Evolutionary conservation across 148 eudicot species (phyloP).

Genomic region (Vaccinium myrtillus): DNA sequence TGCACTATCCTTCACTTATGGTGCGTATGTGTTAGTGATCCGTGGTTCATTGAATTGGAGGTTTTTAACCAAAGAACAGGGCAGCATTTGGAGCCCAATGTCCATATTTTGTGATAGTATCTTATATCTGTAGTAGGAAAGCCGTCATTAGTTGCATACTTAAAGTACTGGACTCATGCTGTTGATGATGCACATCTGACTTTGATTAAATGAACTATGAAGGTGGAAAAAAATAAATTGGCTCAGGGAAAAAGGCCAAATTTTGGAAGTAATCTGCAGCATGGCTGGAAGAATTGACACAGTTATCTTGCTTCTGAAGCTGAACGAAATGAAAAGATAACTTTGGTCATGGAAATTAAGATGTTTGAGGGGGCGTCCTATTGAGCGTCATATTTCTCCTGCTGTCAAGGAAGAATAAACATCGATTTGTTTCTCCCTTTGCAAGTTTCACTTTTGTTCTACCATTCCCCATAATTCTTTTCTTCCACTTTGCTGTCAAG

Average conservation of each 20-base stretch:
- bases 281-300: conserved; percentile 8
- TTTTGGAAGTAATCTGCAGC: neutral
- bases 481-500: neutral
- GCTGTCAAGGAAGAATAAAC: neutral
- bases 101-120: neutral
- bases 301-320: neutral
- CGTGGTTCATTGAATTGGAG: neutral
- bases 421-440: neutral
- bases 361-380: neutral
- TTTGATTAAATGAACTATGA: neutral
- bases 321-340: neutral
- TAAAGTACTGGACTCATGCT: neutral
- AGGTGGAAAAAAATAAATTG: neutral
- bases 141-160: neutral
- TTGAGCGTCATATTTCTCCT: neutral
- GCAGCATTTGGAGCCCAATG: neutral
- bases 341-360: neutral
- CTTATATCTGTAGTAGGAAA: neutral
- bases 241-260: neutral
- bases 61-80: neutral
- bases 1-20: neutral
- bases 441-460: neutral
- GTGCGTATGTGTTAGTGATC: neutral
- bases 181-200: neutral
- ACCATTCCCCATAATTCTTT: neutral